phyloP scores from a whole-genome alignment of 1,284 basidiomycete species.

The Austropuccinia psidii region DNA sequence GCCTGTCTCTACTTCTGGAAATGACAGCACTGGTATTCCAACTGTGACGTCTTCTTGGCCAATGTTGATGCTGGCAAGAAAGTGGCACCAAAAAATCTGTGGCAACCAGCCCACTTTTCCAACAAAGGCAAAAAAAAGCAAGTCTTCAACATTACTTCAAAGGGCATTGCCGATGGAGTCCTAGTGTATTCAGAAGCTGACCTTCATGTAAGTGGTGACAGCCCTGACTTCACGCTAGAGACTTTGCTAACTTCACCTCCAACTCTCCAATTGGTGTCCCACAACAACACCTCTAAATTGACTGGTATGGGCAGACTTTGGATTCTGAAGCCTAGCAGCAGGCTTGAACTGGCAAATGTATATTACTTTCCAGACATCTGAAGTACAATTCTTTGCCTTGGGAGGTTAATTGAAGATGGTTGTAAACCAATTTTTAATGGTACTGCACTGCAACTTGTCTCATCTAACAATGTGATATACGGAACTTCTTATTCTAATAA shows the following conservation, averaged over 20 bases:
- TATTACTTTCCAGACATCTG: not conserved
- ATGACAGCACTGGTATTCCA: not conserved
- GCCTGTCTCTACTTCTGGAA: not conserved
- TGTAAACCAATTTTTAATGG: not conserved
- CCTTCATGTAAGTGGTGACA: not conserved
- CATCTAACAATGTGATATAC: not conserved
- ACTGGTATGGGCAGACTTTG: not conserved
- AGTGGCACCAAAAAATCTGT: not conserved
- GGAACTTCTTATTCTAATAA: not conserved
- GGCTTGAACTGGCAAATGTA: not conserved
- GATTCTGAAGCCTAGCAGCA: not conserved
- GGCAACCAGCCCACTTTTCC: too few relatives aligned
- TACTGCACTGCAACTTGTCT: not conserved
- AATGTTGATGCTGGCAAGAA: not conserved
- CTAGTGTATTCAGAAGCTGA: not conserved
- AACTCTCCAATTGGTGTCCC: not conserved
- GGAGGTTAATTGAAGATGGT: not conserved
- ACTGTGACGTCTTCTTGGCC: not conserved
- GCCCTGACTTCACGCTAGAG: not conserved
- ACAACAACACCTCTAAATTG: not conserved
- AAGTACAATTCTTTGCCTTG: not conserved
- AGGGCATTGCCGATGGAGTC: not conserved
- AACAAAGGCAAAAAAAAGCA: too few relatives aligned
- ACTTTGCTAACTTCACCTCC: not conserved
- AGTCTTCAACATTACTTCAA: too few relatives aligned